Evolutionary conservation across 2,329 filamentous ascomycete genomes (phyloP).

Genomic region (Fonsecaea pedrosoi): DNA sequence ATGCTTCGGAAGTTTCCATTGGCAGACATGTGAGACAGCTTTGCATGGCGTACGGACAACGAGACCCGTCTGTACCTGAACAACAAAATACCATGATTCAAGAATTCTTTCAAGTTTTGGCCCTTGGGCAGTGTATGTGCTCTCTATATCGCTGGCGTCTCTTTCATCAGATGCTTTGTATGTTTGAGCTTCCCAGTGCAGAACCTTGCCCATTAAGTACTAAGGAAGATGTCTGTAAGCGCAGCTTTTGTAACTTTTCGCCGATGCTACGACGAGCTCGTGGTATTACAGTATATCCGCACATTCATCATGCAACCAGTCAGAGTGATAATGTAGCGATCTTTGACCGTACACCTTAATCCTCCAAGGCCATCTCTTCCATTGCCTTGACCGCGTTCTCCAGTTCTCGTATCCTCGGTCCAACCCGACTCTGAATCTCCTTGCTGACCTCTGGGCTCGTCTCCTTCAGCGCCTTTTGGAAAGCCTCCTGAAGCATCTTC

Average conservation of each 20-base stretch:
- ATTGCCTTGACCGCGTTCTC: constrained; percentile 59
- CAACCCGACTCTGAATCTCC: constrained; percentile 59
- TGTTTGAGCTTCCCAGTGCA: background rate
- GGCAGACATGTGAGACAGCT: constrained; percentile 25
- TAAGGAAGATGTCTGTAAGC: background rate
- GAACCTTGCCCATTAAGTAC: background rate
- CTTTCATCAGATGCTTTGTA: background rate
- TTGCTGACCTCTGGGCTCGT: constrained; percentile 52
- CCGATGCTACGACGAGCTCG: background rate
- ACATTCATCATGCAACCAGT: background rate
- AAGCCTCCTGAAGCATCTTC: constrained; percentile 56
- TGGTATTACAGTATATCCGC: background rate
- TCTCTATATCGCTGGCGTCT: background rate
- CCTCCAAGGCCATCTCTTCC: constrained; percentile 59
- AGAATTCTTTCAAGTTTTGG: constrained; percentile 2
- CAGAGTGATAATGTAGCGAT: background rate
- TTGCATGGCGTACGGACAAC: constrained; percentile 34
- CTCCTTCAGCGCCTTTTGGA: constrained; percentile 52
- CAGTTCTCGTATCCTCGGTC: constrained; percentile 60
- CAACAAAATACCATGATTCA: constrained; percentile 33
- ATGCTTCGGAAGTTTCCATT: constrained; percentile 33
- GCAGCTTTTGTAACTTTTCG: background rate
- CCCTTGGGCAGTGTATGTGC: background rate
- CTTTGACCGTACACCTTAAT: constrained; percentile 39
- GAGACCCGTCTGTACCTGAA: constrained; percentile 31